Evolutionary conservation across 2,329 filamentous ascomycete species (phyloP).

Genomic region (Aureobasidium sp.): DNA sequence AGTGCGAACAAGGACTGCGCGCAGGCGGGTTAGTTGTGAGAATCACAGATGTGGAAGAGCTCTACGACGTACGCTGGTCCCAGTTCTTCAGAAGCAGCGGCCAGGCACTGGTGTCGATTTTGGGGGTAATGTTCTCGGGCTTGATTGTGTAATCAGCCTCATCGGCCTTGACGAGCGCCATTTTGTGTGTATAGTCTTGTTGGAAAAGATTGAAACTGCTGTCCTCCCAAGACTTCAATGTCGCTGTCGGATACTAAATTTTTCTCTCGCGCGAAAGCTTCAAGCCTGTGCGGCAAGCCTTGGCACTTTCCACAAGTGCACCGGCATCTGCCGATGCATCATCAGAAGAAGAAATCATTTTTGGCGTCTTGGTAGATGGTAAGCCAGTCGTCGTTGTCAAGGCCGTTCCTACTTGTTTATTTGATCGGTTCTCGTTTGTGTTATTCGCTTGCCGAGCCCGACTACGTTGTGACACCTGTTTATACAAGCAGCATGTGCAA

Average conservation of each 20-base stretch:
- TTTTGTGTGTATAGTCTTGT: conserved; percentile 6
- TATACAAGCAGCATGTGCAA: background rate
- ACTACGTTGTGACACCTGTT: background rate
- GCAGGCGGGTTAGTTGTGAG: conserved; percentile 18
- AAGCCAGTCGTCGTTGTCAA: background rate
- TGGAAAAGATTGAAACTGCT: conserved; percentile 10
- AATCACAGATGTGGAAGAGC: background rate
- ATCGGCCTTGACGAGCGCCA: conserved; percentile 26
- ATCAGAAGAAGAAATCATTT: background rate
- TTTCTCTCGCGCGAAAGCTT: conserved; percentile 1
- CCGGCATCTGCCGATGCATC: background rate
- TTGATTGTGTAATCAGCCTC: conserved; percentile 83
- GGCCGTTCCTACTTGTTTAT: background rate
- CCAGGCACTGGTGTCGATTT: conserved; percentile 82
- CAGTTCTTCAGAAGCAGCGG: conserved; percentile 95
- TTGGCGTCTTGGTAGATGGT: background rate
- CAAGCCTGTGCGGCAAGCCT: background rate
- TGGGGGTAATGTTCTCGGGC: conserved; percentile 73
- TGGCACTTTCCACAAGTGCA: background rate
- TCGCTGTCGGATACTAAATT: conserved; percentile 3
- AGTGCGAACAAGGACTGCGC: conserved; percentile 77
- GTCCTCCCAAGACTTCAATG: conserved; percentile 13
- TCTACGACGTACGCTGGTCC: conserved; percentile 65
- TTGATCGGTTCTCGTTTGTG: background rate
- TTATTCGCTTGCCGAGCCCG: background rate